Base-by-base conservation (phyloP, 1,284 basidiomycete genomes). In the Puccinia coronata region DNA sequence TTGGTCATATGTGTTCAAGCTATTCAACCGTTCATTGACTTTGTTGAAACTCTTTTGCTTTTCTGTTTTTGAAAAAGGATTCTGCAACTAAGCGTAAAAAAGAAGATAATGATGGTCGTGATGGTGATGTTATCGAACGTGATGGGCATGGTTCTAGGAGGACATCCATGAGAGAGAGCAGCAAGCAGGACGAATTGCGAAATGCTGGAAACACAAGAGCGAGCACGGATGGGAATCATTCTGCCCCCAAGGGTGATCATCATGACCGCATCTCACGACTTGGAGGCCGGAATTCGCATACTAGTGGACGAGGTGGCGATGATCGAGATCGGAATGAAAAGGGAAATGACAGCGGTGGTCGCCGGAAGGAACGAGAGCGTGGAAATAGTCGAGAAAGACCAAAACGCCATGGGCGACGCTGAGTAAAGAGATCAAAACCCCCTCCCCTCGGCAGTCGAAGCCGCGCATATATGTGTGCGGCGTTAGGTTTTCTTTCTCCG, bases 241-340 rank as follows among this genome's bases (percentile, higher is more conserved):
- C 49, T 18, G 9, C 67, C 43, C n/a, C 49, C 34, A 55, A 67
- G 36, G 31, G 39, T 47, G 76, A 53, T 36, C 61, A 78, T 14
- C 43, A 69, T 34, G 63, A 55, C 31, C 61, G 76, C 14, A 28
- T 41, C 23, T 39, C 51, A 53, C 41, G 61, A 43, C 20, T 49
- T 16, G 73, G 57, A 25, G 41, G 20, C 23, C 47, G 75, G 34
- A 63, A 12, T 18, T 61, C 55, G 31, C 41, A 75, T 63, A 67
- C n/a, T 51, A 28, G 61, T 67, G 73, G 57, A 61, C 43, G 77
- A 55, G 77, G 53, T 39, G 67, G 53, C 8, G 47, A 23, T 28
- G 65, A 69, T 47, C 70, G 65, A 71, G 77, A 71, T 41, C 63
- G 49, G 39, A 25, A 14, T 47, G 67, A 79, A 28, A 41, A 59